Base-by-base conservation (phyloP, 164 flowering plant species). In the Buxus sempervirens region DNA sequence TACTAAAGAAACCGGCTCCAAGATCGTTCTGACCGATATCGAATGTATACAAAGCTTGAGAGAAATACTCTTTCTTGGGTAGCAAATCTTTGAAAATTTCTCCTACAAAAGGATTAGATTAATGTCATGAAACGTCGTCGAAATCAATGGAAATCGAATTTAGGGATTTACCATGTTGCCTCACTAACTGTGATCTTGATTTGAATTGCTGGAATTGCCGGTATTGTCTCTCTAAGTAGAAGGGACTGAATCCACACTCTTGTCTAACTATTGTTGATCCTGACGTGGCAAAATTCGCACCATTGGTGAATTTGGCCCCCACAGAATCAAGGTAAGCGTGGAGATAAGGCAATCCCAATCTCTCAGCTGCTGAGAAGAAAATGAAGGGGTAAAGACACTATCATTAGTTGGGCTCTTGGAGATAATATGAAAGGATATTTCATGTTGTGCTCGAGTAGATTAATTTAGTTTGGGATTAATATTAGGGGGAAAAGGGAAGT, bases 1-100 rank as follows among this genome's bases (percentile, higher is more conserved):
- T 79, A 10, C 69, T 74, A 15, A 68, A 67, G 53, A 65, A 77
- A 0, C 82, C 81, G 55, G 79, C 72, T 0, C 78, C 69, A 56
- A 83, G 79, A 67, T 83, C 87, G 26, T 81, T 81, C 38, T 83
- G 83, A 45, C 87, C 87, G 54, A 83, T 83, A 55, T 81, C 84
- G 54, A 83, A 73, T 0, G 84, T 83, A 60, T 83, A 83, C 49
- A 81, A 61, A n/a, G 84, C 83, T 8, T 22, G 9, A 3, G 74
- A 28, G 55, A 81, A 79, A 63, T 72, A 41, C 7, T 79, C 79
- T 10, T 66, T 75, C 41, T 62, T 70, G 0, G 84, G 87, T 74
- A 82, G 19, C 53, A 77, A 55, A 14, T 64, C 49, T 22, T 20
- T 61, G 45, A 65, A 78, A 0, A 76, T 20, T 24, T 67, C 82